Evolutionary conservation across 2,329 filamentous ascomycete genomes (phyloP).

Genomic region (Aureobasidium sp.): DNA sequence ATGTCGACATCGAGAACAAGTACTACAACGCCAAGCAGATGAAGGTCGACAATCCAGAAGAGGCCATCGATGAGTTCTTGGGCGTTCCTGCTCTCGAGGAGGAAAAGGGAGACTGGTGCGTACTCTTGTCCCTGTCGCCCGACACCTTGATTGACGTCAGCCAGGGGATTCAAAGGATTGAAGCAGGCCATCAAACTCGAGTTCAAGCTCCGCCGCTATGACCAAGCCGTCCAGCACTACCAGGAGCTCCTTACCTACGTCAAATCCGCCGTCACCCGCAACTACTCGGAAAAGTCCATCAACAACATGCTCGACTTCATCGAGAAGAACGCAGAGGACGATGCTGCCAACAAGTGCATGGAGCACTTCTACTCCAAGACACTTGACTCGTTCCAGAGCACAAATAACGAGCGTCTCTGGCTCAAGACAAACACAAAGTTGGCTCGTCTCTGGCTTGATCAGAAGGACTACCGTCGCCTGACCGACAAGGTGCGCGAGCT

Average conservation of each 20-base stretch:
- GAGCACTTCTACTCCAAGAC: slow-evolving; percentile 94
- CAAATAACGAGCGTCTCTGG: slow-evolving; percentile 95
- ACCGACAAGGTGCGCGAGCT: slow-evolving; percentile 80
- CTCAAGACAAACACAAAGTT: slow-evolving; percentile 98
- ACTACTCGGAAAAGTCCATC: slow-evolving; percentile 98
- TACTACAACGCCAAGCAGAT: slow-evolving; percentile 99
- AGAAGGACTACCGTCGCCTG: slow-evolving; percentile 76
- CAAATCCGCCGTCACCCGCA: slow-evolving; percentile 91
- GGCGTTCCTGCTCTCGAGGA: slow-evolving; percentile 74
- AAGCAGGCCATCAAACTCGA: slow-evolving; percentile 98
- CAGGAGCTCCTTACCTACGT: slow-evolving; percentile 93
- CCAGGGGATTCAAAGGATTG: slow-evolving; percentile 83
- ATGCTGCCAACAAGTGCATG: slow-evolving; percentile 71
- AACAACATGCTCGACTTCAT: slow-evolving; percentile 99
- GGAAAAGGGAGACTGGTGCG: slow-evolving; percentile 87
- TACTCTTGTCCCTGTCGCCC: neutral
- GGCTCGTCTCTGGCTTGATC: slow-evolving; percentile 81
- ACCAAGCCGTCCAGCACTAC: slow-evolving; percentile 86
- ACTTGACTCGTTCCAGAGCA: slow-evolving; percentile 89
- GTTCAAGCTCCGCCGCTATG: slow-evolving; percentile 83
- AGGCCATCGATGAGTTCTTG: slow-evolving; percentile 88
- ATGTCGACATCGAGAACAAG: slow-evolving; percentile 97
- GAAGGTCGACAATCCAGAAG: slow-evolving; percentile 77
- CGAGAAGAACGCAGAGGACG: slow-evolving; percentile 74
- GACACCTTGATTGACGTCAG: neutral